Evolutionary conservation across 805 yeast genomes (phyloP).

Genomic region (Wickerhamomyces xylosicus): DNA sequence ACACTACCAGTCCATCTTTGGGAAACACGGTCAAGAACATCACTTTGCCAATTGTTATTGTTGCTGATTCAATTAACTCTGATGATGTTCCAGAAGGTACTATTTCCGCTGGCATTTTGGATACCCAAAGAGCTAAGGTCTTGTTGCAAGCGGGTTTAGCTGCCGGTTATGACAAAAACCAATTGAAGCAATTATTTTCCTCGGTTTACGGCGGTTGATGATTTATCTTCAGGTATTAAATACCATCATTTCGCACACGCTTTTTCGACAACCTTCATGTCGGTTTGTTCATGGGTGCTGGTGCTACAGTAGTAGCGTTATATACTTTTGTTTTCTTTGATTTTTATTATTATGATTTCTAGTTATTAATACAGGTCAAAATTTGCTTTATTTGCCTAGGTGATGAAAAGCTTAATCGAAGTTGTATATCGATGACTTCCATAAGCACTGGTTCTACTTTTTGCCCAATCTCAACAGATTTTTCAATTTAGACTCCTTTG

Average conservation of each 20-base stretch:
- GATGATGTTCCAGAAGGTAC: constrained; percentile 13
- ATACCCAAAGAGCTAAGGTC: constrained; percentile 41
- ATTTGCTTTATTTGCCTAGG: too few relatives aligned
- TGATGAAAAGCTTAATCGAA: too few relatives aligned
- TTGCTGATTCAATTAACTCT: constrained; percentile 16
- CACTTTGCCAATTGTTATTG: constrained; percentile 33
- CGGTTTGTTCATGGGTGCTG: neutral
- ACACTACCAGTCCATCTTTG: constrained; percentile 31
- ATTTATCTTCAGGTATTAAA: neutral
- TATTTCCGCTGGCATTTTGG: constrained; percentile 40
- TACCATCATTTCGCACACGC: neutral
- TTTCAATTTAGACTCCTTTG: constrained; percentile 21
- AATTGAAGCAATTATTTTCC: constrained; percentile 34
- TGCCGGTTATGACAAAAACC: constrained; percentile 26
- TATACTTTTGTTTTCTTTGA: too few relatives aligned
- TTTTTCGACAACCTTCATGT: neutral
- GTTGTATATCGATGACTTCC: too few relatives aligned
- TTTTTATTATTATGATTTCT: too few relatives aligned
- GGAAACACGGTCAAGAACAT: constrained; percentile 16
- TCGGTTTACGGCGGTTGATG: constrained; percentile 43
- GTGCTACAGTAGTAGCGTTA: too few relatives aligned
- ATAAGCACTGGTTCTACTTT: too few relatives aligned
- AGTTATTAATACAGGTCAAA: too few relatives aligned
- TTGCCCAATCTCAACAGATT: constrained; percentile 31
- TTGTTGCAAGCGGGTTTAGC: constrained; percentile 38